phyloP scores from a whole-genome alignment of 148 eudicot genomes.

The Cornus suecica region DNA sequence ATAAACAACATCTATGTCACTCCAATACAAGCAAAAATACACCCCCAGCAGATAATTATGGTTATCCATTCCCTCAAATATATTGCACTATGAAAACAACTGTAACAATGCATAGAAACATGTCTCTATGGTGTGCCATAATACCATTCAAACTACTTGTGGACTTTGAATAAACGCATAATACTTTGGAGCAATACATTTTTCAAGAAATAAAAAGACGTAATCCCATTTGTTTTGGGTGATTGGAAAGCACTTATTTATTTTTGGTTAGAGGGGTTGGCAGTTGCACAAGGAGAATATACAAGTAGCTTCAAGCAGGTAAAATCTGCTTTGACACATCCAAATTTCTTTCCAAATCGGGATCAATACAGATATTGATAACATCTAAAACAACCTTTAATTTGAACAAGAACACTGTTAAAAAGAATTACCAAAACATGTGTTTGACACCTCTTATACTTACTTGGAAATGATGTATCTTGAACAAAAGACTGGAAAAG shows the following conservation, averaged over 20 bases:
- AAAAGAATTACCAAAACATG: conserved; percentile 1
- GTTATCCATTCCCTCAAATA: not conserved
- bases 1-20: not conserved
- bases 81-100: not conserved
- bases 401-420: not conserved
- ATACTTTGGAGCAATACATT: not conserved
- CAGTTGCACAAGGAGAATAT: not conserved
- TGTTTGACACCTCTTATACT: conserved; percentile 21
- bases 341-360: not conserved
- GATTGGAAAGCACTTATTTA: not conserved
- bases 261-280: not conserved
- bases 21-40: not conserved
- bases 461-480: conserved; percentile 85
- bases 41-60: not conserved
- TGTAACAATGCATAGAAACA: not conserved
- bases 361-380: not conserved
- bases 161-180: no score
- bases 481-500: conserved; percentile 69
- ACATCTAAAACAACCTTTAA: not conserved
- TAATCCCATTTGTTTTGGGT: not conserved
- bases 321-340: not conserved
- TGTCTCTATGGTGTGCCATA: not conserved
- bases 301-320: not conserved
- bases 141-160: not conserved
- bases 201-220: not conserved